phyloP scores from a whole-genome alignment of 768 basidiomycete genomes.

The Cystobasidium onofrii region DNA sequence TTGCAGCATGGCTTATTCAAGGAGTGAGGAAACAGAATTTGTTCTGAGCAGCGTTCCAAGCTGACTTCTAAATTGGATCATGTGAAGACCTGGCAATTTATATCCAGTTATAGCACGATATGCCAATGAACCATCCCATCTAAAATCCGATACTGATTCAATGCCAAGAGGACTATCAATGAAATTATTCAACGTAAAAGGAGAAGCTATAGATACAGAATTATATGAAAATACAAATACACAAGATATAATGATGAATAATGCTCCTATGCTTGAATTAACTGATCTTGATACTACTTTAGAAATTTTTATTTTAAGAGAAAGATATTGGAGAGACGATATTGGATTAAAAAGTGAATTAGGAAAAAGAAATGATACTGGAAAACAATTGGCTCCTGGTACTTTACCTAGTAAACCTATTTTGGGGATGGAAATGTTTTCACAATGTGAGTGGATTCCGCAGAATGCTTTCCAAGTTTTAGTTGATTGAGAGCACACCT shows the following conservation, averaged over 20 bases:
- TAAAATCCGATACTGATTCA: slow-evolving; percentile 13
- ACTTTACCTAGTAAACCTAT: slow-evolving; percentile 22
- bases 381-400: slow-evolving; percentile 30
- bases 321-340: slow-evolving; percentile 27
- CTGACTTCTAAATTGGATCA: too few species aligned
- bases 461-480: background rate
- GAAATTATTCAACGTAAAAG: slow-evolving; percentile 28
- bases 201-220: slow-evolving; percentile 8
- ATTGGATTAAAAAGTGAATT: slow-evolving; percentile 7
- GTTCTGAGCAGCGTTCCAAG: background rate
- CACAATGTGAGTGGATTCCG: slow-evolving; percentile 13
- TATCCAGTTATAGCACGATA: slow-evolving; percentile 28
- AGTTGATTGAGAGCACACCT: background rate
- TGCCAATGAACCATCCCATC: slow-evolving; percentile 32
- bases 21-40: background rate
- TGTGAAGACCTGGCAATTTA: background rate
- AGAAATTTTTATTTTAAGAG: slow-evolving; percentile 29
- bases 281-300: slow-evolving; percentile 32
- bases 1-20: slow-evolving; percentile 31
- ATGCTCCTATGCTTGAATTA: slow-evolving; percentile 33
- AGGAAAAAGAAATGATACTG: slow-evolving; percentile 14
- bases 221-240: slow-evolving; percentile 15
- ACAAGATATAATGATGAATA: slow-evolving; percentile 33
- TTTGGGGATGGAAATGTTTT: slow-evolving; percentile 30
- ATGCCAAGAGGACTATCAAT: slow-evolving; percentile 29